Evolutionary conservation across 495 filamentous ascomycete species (phyloP).

Genomic region (Bathelium albidoporum): DNA sequence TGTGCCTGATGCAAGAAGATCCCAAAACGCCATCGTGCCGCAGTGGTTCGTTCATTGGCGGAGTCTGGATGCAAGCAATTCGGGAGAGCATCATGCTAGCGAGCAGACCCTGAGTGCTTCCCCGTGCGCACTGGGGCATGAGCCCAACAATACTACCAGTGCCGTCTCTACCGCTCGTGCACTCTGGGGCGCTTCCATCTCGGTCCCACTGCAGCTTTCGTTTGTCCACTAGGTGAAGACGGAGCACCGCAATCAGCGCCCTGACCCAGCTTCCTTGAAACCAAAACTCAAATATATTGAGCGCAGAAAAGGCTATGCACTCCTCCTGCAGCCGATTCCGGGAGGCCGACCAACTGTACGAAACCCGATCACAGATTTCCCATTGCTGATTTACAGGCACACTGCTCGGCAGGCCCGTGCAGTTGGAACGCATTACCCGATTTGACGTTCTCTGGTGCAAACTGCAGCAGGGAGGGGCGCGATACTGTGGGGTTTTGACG

Average conservation of each 20-base stretch:
- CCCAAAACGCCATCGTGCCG: not conserved
- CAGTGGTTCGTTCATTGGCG: not conserved
- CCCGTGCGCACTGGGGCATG: not conserved
- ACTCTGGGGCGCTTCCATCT: not conserved
- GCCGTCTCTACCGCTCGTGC: not conserved
- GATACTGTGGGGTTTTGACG: constrained; percentile 3
- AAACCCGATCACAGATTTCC: not conserved
- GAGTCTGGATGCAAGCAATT: too few relatives aligned
- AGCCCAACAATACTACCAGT: not conserved
- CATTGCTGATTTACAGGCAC: not conserved
- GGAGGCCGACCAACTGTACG: not conserved
- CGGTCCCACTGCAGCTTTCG: not conserved
- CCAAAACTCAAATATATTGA: constrained; percentile 1
- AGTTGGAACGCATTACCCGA: not conserved
- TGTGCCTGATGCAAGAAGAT: constrained; percentile 4
- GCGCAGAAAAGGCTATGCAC: not conserved
- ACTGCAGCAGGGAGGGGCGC: not conserved
- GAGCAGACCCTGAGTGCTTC: not conserved
- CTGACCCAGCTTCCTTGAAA: not conserved
- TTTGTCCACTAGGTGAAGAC: not conserved
- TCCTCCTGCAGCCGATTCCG: not conserved
- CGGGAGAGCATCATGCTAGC: too few relatives aligned
- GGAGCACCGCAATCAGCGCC: not conserved
- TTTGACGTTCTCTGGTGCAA: not conserved
- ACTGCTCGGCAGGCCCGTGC: not conserved